Evolutionary conservation across 768 basidiomycete species (phyloP).

Genomic region (Suillus placidus): DNA sequence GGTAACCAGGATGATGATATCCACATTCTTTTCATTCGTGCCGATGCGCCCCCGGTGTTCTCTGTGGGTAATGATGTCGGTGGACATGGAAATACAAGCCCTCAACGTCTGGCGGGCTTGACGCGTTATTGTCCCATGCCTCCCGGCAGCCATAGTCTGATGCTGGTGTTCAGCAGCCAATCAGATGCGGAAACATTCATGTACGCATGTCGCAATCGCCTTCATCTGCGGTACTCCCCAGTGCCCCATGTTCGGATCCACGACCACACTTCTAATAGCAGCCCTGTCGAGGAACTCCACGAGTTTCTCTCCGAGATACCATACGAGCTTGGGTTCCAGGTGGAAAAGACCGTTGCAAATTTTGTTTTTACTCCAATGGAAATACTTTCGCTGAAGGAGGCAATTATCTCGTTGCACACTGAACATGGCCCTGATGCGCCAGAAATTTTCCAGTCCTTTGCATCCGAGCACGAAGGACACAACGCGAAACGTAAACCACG

Average conservation of each 20-base stretch:
- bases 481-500: neutral
- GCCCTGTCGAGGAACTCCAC: conserved; percentile 20
- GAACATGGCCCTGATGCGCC: conserved; percentile 19
- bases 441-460: conserved; percentile 28
- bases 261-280: conserved; percentile 16
- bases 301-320: conserved; percentile 27
- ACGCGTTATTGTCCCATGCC: conserved; percentile 28
- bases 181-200: conserved; percentile 34
- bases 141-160: conserved; percentile 31
- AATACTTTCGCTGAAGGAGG: conserved; percentile 23
- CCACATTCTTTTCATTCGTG: conserved; percentile 33
- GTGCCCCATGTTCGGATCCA: conserved; percentile 20
- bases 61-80: neutral
- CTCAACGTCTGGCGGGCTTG: conserved; percentile 29
- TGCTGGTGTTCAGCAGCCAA: conserved; percentile 31
- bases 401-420: conserved; percentile 24
- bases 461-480: conserved; percentile 24
- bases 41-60: conserved; percentile 37
- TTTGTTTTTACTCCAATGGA: conserved; percentile 28
- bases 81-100: neutral
- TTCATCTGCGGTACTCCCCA: conserved; percentile 23
- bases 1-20: conserved; percentile 13
- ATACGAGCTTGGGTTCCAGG: conserved; percentile 41
- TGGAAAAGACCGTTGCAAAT: conserved; percentile 39
- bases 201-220: conserved; percentile 21